Percentiles rank a stretch among this genome's conserved stretches.
Evolutionary conservation across 1,139 yeast genomes (phyloP).

Genomic region (Geotrichum candidum): DNA sequence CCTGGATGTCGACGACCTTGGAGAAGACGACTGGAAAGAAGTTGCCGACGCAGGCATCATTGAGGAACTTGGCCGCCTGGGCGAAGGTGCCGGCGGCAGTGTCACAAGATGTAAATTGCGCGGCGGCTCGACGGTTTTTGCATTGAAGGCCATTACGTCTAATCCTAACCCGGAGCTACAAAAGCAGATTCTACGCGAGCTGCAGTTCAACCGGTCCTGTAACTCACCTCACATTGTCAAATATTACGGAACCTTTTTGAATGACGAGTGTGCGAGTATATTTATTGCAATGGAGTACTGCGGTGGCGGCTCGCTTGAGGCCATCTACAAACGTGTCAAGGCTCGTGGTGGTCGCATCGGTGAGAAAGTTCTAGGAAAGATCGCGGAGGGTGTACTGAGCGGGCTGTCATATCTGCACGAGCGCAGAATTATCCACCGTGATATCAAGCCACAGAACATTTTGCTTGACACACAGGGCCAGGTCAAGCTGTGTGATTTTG

Average conservation of each 20-base stretch:
- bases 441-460: slow-evolving; percentile 84
- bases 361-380: slow-evolving; percentile 84
- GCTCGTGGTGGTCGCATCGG: slow-evolving; percentile 76
- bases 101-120: slow-evolving; percentile 69
- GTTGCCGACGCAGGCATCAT: slow-evolving; percentile 56
- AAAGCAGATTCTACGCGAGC: slow-evolving; percentile 78
- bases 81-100: slow-evolving; percentile 94
- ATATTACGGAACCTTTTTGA: slow-evolving; percentile 86
- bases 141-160: slow-evolving; percentile 71
- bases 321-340: slow-evolving; percentile 67
- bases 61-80: slow-evolving; percentile 59
- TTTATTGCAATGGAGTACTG: slow-evolving; percentile 94
- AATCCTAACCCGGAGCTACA: slow-evolving; percentile 78
- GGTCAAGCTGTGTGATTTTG: slow-evolving; percentile 92
- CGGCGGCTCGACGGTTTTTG: slow-evolving; percentile 58
- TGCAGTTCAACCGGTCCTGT: slow-evolving; percentile 80
- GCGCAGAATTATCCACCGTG: slow-evolving; percentile 85
- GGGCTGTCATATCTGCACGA: slow-evolving; percentile 87
- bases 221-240: slow-evolving; percentile 78
- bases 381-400: slow-evolving; percentile 75
- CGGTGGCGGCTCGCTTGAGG: slow-evolving; percentile 88
- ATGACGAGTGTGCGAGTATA: slow-evolving; percentile 69
- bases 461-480: slow-evolving; percentile 68
- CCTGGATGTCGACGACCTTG: slow-evolving; percentile 50
- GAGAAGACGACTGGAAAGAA: slow-evolving; percentile 72